phyloP scores from a whole-genome alignment of 2,329 filamentous ascomycete species.

The Teratosphaeriaceae sp. region DNA sequence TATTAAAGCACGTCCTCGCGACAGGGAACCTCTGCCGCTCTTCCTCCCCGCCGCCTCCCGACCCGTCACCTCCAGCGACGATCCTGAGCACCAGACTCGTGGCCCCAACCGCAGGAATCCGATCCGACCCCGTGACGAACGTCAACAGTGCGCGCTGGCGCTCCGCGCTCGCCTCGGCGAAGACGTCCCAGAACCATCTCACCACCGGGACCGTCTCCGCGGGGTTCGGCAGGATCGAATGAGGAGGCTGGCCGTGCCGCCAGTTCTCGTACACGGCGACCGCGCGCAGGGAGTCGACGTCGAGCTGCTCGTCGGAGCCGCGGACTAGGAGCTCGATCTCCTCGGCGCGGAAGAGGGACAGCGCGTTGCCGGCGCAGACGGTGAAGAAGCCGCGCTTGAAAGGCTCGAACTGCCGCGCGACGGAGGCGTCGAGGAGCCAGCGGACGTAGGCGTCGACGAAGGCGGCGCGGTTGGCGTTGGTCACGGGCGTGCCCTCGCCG shows the following conservation, averaged over 20 bases:
- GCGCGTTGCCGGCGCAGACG: constrained; percentile 80
- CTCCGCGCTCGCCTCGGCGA: constrained; percentile 55
- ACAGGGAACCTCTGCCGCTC: constrained; percentile 72
- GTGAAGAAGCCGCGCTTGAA: constrained; percentile 94
- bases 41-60: constrained; percentile 35
- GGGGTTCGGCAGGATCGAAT: constrained; percentile 30
- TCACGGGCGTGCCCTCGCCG: constrained; percentile 69
- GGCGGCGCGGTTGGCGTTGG: constrained; percentile 74
- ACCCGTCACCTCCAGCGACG: constrained; percentile 56
- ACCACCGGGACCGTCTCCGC: constrained; percentile 60
- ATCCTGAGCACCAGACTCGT: constrained; percentile 72
- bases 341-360: constrained; percentile 80
- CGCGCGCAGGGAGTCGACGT: constrained; percentile 66
- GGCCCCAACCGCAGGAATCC: constrained; percentile 82
- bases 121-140: constrained; percentile 86
- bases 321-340: constrained; percentile 85
- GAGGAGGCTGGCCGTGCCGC: constrained; percentile 38
- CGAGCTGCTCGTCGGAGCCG: constrained; percentile 76
- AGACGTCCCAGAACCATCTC: constrained; percentile 84
- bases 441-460: constrained; percentile 82
- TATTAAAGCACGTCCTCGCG: constrained; percentile 88
- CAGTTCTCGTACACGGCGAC: constrained; percentile 82
- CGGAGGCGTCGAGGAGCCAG: constrained; percentile 70
- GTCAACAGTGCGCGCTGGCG: constrained; percentile 73
- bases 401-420: constrained; percentile 79